These are phyloP conservation scores for Pythium rhizo-oryzae DNA, from an alignment of 352 stramenopile species.

Conservation along the genomic window DNA sequence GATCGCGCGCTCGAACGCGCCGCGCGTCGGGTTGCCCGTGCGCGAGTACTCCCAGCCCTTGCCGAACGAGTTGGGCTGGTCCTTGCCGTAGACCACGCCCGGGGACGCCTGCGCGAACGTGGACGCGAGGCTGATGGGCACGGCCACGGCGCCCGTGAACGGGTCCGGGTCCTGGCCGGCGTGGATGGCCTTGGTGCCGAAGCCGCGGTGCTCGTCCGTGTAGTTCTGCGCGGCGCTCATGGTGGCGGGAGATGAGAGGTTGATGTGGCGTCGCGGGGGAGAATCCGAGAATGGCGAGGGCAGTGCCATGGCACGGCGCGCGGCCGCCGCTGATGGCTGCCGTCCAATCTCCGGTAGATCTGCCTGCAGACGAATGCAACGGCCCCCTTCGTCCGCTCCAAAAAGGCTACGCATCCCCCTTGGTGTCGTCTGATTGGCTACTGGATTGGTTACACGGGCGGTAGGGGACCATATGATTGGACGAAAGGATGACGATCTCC, in stretches of 20 bases:
- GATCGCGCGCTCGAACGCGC: conserved; percentile 93
- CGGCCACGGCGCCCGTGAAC: conserved; percentile 77
- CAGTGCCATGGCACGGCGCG: neutral
- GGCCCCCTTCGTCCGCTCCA: too few species aligned
- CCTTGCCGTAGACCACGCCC: conserved; percentile 71
- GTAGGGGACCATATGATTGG: conserved; percentile 6
- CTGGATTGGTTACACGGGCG: neutral
- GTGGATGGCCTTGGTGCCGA: conserved; percentile 86
- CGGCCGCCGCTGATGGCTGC: neutral
- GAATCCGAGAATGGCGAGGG: conserved; percentile 12
- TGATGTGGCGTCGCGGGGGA: neutral
- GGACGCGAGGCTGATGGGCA: conserved; percentile 92
- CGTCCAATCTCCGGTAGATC: conserved; percentile 6
- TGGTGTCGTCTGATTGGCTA: conserved; percentile 13
- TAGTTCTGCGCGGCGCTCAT: conserved; percentile 66
- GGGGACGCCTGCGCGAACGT: conserved; percentile 89
- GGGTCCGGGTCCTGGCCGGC: conserved; percentile 77
- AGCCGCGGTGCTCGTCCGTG: conserved; percentile 78
- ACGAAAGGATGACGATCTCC: neutral
- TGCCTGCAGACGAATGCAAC: conserved; percentile 32
- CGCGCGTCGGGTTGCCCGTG: conserved; percentile 95
- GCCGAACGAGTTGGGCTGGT: conserved; percentile 90
- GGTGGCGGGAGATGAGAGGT: neutral
- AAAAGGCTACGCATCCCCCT: conserved; percentile 21
- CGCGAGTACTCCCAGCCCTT: conserved; percentile 96